phyloP scores from a whole-genome alignment of 2,329 filamentous ascomycete genomes.

The Niveomyces coronatus region DNA sequence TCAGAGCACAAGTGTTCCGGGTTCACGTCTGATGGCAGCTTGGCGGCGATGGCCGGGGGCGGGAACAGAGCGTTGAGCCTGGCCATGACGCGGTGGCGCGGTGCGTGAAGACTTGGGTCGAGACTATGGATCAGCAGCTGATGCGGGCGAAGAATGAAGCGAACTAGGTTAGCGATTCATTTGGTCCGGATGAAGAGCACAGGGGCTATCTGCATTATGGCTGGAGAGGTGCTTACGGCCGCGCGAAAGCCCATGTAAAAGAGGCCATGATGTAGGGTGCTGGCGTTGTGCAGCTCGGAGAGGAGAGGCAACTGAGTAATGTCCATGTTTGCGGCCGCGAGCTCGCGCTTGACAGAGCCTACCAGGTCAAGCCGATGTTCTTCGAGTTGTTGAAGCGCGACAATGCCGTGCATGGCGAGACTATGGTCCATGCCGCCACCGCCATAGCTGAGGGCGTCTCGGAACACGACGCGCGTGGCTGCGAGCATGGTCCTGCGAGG shows the following conservation, averaged over 20 bases:
- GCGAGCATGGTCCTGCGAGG: constrained; percentile 19
- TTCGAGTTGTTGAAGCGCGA: constrained; percentile 23
- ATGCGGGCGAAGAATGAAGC: no score
- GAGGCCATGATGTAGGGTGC: constrained; percentile 19
- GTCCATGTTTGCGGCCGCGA: constrained; percentile 8
- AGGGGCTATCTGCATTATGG: no score
- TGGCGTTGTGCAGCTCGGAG: constrained; percentile 21
- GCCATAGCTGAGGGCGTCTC: constrained; percentile 13
- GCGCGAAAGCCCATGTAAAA: constrained; percentile 24
- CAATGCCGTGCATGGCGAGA: constrained; percentile 21
- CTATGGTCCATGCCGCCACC: constrained; percentile 19
- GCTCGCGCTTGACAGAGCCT: constrained; percentile 5
- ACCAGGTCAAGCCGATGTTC: constrained; percentile 17
- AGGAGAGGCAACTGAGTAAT: constrained; percentile 14
- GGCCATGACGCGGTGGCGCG: constrained; percentile 16
- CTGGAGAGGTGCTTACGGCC: constrained; percentile 21
- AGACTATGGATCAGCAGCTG: constrained; percentile 20
- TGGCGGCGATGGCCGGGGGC: constrained; percentile 14
- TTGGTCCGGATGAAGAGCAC: not conserved
- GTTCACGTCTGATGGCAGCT: constrained; percentile 15
- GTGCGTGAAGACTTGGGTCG: constrained; percentile 10
- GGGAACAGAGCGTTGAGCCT: constrained; percentile 27
- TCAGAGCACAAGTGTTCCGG: constrained; percentile 20
- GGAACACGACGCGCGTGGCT: constrained; percentile 19
- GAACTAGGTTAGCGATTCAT: not conserved